Conservation (phyloP, 1,284 basidiomycete genomes). For the Moesziomyces sp. region DNA sequence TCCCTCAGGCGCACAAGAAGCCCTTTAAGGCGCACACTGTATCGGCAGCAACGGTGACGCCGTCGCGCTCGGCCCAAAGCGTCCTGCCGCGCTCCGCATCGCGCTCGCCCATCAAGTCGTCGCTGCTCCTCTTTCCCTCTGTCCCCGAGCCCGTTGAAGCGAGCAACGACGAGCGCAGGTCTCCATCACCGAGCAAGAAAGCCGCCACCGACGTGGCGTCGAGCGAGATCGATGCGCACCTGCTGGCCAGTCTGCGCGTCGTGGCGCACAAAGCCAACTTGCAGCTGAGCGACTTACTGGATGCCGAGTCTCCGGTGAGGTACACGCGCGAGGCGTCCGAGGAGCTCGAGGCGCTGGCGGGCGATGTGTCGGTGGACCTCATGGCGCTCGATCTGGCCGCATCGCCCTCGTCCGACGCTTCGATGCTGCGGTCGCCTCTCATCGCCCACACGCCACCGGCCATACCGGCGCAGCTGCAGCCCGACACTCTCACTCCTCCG, state of each 20-base stretch:
- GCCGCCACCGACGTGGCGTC: constrained; percentile 3
- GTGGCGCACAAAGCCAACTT: constrained; percentile 50
- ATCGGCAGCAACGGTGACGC: background rate
- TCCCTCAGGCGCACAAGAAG: constrained; percentile 8
- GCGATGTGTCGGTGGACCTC: constrained; percentile 30
- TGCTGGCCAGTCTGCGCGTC: constrained; percentile 27
- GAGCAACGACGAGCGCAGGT: background rate
- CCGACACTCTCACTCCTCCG: too few species aligned
- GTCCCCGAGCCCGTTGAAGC: background rate
- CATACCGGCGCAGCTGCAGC: too few species aligned
- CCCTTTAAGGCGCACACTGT: too few species aligned
- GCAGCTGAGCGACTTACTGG: constrained; percentile 24
- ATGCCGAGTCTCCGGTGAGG: background rate
- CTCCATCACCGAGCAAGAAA: background rate
- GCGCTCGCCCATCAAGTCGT: constrained; percentile 39
- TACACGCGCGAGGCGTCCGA: constrained; percentile 14
- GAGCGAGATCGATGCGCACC: constrained; percentile 37
- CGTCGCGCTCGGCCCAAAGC: background rate
- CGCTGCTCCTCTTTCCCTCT: constrained; percentile 25
- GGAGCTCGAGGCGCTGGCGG: constrained; percentile 29
- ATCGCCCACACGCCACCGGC: background rate
- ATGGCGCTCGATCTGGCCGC: constrained; percentile 38
- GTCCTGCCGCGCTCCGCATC: constrained; percentile 12
- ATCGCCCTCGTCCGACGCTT: constrained; percentile 26
- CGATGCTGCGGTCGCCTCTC: constrained; percentile 23